Conservation (phyloP, 768 basidiomycete genomes). For the Trichaptum fuscoviolaceum region DNA sequence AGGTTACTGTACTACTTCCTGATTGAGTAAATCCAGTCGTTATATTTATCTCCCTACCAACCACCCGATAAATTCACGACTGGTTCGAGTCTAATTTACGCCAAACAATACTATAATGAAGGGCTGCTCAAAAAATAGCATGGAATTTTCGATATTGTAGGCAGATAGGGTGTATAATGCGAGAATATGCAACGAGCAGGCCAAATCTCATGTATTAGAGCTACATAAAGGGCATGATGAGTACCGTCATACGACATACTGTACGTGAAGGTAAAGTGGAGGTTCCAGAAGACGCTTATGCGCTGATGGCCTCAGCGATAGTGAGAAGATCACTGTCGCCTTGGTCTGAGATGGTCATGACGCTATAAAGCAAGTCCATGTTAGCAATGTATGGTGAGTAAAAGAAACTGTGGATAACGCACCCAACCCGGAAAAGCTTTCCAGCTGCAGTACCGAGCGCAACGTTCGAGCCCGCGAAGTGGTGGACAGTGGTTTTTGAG, state of each 20-base stretch:
- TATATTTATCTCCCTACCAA: too few species aligned
- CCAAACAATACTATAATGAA: background rate
- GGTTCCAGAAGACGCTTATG: slow-evolving; percentile 33
- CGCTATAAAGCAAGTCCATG: slow-evolving; percentile 41
- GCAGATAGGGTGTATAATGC: background rate
- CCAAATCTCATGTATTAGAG: background rate
- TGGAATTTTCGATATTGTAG: background rate
- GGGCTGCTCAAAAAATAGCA: background rate
- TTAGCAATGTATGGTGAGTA: slow-evolving; percentile 3
- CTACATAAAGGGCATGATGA: background rate
- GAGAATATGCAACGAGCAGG: background rate
- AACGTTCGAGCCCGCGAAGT: slow-evolving; percentile 96
- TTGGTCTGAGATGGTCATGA: slow-evolving; percentile 94
- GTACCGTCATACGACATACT: background rate
- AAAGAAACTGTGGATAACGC: slow-evolving; percentile 21
- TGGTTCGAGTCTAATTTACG: too few species aligned
- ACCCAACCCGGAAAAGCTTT: slow-evolving; percentile 99
- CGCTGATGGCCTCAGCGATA: slow-evolving; percentile 69
- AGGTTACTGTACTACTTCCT: too few species aligned
- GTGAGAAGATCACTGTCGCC: slow-evolving; percentile 95
- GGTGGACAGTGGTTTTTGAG: slow-evolving; percentile 98
- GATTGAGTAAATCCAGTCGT: too few species aligned
- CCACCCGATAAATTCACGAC: too few species aligned
- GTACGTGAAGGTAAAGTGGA: background rate
- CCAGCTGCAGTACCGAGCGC: slow-evolving; percentile 98